Evolutionary conservation across 148 eudicot species (phyloP), one percentile per base, ranked within the genome.

Genomic region (Fagopyrum homotropicum): DNA sequence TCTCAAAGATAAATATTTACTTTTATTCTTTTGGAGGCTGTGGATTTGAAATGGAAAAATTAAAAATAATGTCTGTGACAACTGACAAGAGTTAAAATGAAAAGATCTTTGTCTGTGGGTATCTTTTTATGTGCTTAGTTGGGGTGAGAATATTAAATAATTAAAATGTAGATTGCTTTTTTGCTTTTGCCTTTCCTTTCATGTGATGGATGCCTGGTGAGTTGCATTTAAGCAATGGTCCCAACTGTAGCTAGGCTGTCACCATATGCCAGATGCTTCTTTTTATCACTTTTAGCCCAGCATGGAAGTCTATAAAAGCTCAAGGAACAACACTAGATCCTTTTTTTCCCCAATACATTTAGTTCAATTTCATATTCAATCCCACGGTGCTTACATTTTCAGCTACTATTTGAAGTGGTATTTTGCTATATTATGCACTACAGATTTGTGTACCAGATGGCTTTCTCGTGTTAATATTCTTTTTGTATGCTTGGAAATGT

Each of bases 161-260:
- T 54, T 54, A 54, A 15, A 54, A 1, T 54, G 12, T 54, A 54
- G 59, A 54, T 54, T 54, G 17, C 59, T 15, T 54, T 54, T 15
- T 54, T 54, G 59, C 59, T 54, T 54, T 54, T 54, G 59, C 59
- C 59, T 54, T 54, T 14, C 59, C 11, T 54, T 54, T 8, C 59
- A 54, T 54, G 59, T 54, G 59, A 54, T 54, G n/a, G 59, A 54
- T 54, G 59, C 59, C 59, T 54, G 11, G 59, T 54, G 59, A 54
- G 59, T 4, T 54, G 59, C 59, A 54, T 54, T 54, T 54, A 54
- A 19, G 19, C 17, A 35, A 54, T 54, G 59, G 59, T 54, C 59
- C 59, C n/a, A 54, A 54, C 59, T 54, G 59, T 54, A 54, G 59
- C 59, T 54, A 54, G 59, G 59, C 59, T 54, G 59, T 54, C 59